Evolutionary conservation across 2,329 filamentous ascomycete species (phyloP).

Genomic region (Colletotrichum lentis): DNA sequence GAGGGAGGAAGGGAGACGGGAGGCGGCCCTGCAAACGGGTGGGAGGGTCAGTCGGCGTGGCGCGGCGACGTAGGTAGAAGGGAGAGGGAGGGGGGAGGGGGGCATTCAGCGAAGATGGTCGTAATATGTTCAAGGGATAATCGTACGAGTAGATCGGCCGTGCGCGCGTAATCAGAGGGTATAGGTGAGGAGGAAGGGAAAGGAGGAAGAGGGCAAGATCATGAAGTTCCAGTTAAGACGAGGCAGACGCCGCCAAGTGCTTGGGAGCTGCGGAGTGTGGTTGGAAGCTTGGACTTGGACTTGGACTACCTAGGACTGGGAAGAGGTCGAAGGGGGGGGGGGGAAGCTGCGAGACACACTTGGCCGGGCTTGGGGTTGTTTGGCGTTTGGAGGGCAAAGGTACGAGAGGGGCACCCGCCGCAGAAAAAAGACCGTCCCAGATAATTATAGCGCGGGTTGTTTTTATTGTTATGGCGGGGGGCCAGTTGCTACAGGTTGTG

Average conservation of each 20-base stretch:
- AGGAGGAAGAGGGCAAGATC: slow-evolving; percentile 20
- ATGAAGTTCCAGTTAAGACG: slow-evolving; percentile 24
- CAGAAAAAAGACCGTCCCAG: slow-evolving; percentile 21
- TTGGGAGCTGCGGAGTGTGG: slow-evolving; percentile 31
- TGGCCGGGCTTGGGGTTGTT: slow-evolving; percentile 15
- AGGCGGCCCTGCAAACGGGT: slow-evolving; percentile 12
- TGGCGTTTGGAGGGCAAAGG: slow-evolving; percentile 1
- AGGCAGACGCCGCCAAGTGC: slow-evolving; percentile 30
- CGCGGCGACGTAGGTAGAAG: slow-evolving; percentile 2
- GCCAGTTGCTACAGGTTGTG: not conserved
- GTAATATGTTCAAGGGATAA: slow-evolving; percentile 28
- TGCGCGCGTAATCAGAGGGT: slow-evolving; percentile 19
- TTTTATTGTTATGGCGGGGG: slow-evolving; percentile 24
- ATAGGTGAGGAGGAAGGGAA: slow-evolving; percentile 3
- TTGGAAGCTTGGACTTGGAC: slow-evolving; percentile 27
- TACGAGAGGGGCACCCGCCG: slow-evolving; percentile 1
- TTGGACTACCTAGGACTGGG: not conserved
- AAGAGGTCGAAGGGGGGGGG: slow-evolving; percentile 13
- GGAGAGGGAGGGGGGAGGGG: not conserved
- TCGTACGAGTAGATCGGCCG: slow-evolving; percentile 26
- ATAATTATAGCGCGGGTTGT: slow-evolving; percentile 34
- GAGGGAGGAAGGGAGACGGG: slow-evolving; percentile 5
- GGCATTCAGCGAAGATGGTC: slow-evolving; percentile 5
- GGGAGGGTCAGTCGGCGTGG: slow-evolving; percentile 16
- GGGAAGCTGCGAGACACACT: slow-evolving; percentile 37